Conservation (phyloP, 306 rosid species). For the Biancaea sappan region DNA sequence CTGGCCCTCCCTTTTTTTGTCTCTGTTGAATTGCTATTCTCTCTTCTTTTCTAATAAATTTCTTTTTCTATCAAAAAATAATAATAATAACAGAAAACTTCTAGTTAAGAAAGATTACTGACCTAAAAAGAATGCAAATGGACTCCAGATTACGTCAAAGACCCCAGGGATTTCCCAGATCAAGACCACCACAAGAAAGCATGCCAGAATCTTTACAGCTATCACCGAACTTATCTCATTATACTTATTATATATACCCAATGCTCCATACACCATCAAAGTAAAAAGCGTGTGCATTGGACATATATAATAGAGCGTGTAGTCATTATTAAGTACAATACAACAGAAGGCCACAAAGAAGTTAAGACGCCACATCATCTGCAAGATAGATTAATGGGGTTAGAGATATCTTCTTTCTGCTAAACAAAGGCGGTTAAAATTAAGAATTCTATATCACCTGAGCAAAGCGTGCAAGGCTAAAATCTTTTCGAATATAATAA, state of each 20-base stretch:
- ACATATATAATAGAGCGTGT: conserved; percentile 93
- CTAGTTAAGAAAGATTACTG: conserved; percentile 37
- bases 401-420: neutral
- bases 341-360: conserved; percentile 92
- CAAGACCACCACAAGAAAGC: conserved; percentile 91
- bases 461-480: conserved; percentile 88
- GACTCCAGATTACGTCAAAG: conserved; percentile 78
- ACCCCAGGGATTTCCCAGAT: conserved; percentile 98
- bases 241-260: conserved; percentile 85
- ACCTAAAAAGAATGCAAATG: conserved; percentile 81
- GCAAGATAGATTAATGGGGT: conserved; percentile 41
- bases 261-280: conserved; percentile 98
- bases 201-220: conserved; percentile 73
- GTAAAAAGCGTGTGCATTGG: conserved; percentile 99
- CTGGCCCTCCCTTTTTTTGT: too few relatives aligned
- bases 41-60: too few relatives aligned
- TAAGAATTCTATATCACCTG: conserved; percentile 61
- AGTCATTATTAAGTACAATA: conserved; percentile 89
- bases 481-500: conserved; percentile 92
- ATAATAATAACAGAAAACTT: conserved; percentile 21
- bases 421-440: neutral
- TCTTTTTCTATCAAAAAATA: too few relatives aligned
- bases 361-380: conserved; percentile 99
- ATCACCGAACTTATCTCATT: conserved; percentile 85
- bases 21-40: too few relatives aligned